These are phyloP conservation scores for Corynespora cassiicola DNA, from an alignment of 2,329 filamentous ascomycete species.

Conservation along the genomic window DNA sequence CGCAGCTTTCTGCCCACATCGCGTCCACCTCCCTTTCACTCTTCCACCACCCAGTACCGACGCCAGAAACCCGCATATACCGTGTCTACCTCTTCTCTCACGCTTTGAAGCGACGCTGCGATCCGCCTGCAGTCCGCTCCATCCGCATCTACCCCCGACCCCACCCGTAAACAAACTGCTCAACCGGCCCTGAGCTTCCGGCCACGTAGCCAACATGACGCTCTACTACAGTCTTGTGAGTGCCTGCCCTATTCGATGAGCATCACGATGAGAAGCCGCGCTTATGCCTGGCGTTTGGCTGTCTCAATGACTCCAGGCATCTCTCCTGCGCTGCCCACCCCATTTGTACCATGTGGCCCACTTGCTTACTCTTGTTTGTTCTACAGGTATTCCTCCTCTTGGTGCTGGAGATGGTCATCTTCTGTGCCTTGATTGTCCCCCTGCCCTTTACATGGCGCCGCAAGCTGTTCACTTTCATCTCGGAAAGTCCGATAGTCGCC, in stretches of 20 bases:
- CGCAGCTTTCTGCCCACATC: conserved; percentile 25
- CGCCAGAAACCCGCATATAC: too few relatives aligned
- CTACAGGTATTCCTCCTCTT: conserved; percentile 80
- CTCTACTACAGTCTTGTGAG: conserved; percentile 73
- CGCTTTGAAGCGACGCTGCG: too few relatives aligned
- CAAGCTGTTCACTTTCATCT: conserved; percentile 95
- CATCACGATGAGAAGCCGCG: too few relatives aligned
- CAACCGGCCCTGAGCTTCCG: conserved; percentile 15
- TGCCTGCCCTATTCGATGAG: conserved; percentile 19
- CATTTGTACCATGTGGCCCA: conserved; percentile 11
- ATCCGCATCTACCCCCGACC: conserved; percentile 18
- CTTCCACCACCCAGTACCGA: conserved; percentile 4
- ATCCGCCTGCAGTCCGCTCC: not conserved
- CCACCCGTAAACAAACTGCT: conserved; percentile 28
- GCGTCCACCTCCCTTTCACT: conserved; percentile 16
- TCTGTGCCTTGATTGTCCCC: conserved; percentile 81
- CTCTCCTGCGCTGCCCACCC: not conserved
- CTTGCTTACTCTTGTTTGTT: conserved; percentile 32
- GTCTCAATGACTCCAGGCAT: too few relatives aligned
- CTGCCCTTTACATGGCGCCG: conserved; percentile 86
- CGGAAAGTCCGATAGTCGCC: conserved; percentile 81
- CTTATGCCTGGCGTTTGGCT: too few relatives aligned
- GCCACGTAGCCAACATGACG: conserved; percentile 63
- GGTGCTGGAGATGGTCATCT: conserved; percentile 82
- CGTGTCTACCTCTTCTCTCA: too few relatives aligned